Base-by-base conservation (phyloP, 345 rosid species). In the Salix arbutifolia region DNA sequence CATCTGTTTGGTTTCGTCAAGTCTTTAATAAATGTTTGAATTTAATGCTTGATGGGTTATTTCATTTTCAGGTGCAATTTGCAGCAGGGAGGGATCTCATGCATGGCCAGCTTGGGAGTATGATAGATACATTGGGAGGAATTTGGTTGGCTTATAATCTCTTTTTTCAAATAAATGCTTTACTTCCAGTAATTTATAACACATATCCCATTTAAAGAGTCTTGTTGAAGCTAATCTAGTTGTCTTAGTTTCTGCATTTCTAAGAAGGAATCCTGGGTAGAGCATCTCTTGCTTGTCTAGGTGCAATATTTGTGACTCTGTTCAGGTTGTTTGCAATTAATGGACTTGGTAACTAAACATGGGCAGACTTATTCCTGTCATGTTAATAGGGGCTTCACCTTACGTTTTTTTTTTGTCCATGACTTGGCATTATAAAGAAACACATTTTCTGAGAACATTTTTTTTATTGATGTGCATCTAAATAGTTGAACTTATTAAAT, bases 61-160 rank as follows among this genome's bases (percentile, higher is more conserved):
- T 71, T 23, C 65, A 11, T 44, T 44, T 72, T 37, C 28, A 72
- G 83, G 66, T 76, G 65, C 58, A 81, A 73, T 76, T 72, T 81
- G 77, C 83, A 28, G 80, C 80, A 21, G 74, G 74, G 9, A 81
- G 83, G 74, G 83, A 73, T 50, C 71, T 68, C 31, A 68, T 72
- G 53, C 60, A 37, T 8, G 70, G 77, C 33, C 64, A 73, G 58
- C 61, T 81, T 61, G 67, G 65, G 3, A 67, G 46, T 26, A 61
- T 81, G 77, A 67, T 76, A 46, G 66, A 76, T 23, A 61, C 23
- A 7, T 40, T 69, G 70, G 17, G 48, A 48, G 17, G 48, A 48
- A 62, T 48, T 21, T 81, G 80, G 80, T 80, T 72, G 42, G 74
- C 28, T 58, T 31, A 3, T 21, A 56, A 11, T 56, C 28, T 13